These are phyloP conservation scores for Hypoxylon rubiginosum DNA, from an alignment of 2,329 filamentous ascomycete genomes.

Conservation along the genomic window DNA sequence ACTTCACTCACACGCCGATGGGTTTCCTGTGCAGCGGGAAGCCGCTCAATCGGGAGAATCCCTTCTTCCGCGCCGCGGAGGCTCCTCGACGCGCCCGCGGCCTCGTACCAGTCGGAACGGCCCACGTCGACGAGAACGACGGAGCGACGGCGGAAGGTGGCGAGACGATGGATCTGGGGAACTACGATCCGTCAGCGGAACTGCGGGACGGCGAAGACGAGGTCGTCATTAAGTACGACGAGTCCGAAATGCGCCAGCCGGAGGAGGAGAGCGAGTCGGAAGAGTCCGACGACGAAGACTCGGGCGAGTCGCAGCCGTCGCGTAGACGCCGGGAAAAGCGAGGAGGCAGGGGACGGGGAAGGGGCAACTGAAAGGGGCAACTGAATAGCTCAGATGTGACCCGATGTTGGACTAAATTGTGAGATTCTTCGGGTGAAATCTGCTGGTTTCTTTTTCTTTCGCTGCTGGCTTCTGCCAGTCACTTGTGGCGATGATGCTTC, in stretches of 20 bases:
- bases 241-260: slow-evolving; percentile 38
- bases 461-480: background rate
- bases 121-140: slow-evolving; percentile 29
- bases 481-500: background rate
- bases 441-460: background rate
- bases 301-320: background rate
- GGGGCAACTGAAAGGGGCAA: background rate
- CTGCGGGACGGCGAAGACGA: slow-evolving; percentile 37
- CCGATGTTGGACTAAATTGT: background rate
- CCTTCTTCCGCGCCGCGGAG: slow-evolving; percentile 61
- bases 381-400: background rate
- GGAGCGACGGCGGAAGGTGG: slow-evolving; percentile 13
- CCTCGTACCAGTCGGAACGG: slow-evolving; percentile 26
- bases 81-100: slow-evolving; percentile 9
- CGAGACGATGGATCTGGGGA: slow-evolving; percentile 40
- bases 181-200: slow-evolving; percentile 42
- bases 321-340: background rate
- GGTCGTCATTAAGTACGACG: slow-evolving; percentile 43
- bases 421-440: background rate
- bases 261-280: slow-evolving; percentile 14
- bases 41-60: slow-evolving; percentile 60
- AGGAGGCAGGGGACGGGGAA: background rate
- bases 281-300: background rate
- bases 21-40: slow-evolving; percentile 68
- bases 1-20: slow-evolving; percentile 71